Evolutionary conservation across 2,329 filamentous ascomycete genomes (phyloP), one percentile per base, ranked within the genome.

Genomic region (Xylariaceae sp.): DNA sequence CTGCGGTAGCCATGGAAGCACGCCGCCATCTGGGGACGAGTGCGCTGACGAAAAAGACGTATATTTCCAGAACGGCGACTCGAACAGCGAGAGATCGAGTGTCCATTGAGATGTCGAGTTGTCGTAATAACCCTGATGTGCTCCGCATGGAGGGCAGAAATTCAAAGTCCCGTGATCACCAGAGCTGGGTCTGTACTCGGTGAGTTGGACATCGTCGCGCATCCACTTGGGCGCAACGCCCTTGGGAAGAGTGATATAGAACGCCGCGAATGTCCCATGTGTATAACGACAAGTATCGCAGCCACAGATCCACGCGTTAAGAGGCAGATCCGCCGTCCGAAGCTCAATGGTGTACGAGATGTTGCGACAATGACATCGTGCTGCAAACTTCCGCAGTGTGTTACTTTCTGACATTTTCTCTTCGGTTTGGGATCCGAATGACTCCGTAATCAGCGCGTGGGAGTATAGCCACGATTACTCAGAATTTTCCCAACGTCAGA

Each of bases 291-390:
- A 40, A 15, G 39, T 40, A 11, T 11, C n/a, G 18, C 39, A 40
- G 18, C 39, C 39, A 18, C 39, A 40, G 14, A 40, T 40, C 11
- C 18, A 19, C 14, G 39, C 39, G 11, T 63, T 60, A 5, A 77
- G 62, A 0, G 74, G 75, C 0, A 77, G 67, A 1, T 59, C 55
- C 0, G 66, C 59, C 3, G 54, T 55, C 1, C 71, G 69, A 1
- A 77, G 52, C 5, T 70, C 67, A 49, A 77, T 49, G 5, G 63
- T 69, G 60, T 73, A 73, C 56, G 72, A 68, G 6, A 73, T 64
- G 19, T 69, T 67, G 45, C 69, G 68, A 57, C 75, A 78, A 55
- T 68, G 66, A 59, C 75, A 77, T 47, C 67, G 68, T n/a, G 72
- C 73, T 31, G 70, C 66, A 14, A 77, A 68, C 1, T 62, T 69